Conservation (phyloP, 2,329 filamentous ascomycete species). For the Phyllosticta citriasiana region DNA sequence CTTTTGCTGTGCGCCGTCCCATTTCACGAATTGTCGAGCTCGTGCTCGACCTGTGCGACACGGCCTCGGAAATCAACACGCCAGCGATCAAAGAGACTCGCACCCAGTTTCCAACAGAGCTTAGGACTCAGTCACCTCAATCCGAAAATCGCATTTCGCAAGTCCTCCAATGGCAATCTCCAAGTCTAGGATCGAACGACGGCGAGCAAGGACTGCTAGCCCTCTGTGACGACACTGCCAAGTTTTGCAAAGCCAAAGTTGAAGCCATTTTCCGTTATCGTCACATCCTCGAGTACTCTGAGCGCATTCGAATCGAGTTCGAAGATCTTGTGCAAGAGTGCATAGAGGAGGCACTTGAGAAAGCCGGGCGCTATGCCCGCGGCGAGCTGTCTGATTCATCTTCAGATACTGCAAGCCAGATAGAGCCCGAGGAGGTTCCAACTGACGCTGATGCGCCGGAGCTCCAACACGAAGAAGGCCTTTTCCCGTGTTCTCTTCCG, state of each 20-base stretch:
- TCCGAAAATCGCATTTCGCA: conserved; percentile 93
- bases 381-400: conserved; percentile 74
- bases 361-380: conserved; percentile 78
- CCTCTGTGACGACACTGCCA: conserved; percentile 84
- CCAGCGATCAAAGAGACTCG: conserved; percentile 82
- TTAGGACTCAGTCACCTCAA: conserved; percentile 88
- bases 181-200: conserved; percentile 80
- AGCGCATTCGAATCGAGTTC: conserved; percentile 90
- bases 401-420: conserved; percentile 8
- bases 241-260: conserved; percentile 74
- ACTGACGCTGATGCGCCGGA: conserved; percentile 28
- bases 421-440: conserved; percentile 14
- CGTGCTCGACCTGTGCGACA: conserved; percentile 90
- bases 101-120: conserved; percentile 57
- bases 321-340: conserved; percentile 89
- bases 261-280: conserved; percentile 88
- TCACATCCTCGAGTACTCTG: conserved; percentile 88
- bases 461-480: conserved; percentile 42
- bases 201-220: conserved; percentile 83
- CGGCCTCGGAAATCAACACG: conserved; percentile 86
- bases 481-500: conserved; percentile 46
- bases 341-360: conserved; percentile 81
- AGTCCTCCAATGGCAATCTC: conserved; percentile 93
- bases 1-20: conserved; percentile 83
- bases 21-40: conserved; percentile 90